A percentile compares a stretch with the other conserved stretches of the same genome.
Evolutionary conservation across 1,284 basidiomycete species (phyloP).

Genomic region (Pulveroboletus sp.): DNA sequence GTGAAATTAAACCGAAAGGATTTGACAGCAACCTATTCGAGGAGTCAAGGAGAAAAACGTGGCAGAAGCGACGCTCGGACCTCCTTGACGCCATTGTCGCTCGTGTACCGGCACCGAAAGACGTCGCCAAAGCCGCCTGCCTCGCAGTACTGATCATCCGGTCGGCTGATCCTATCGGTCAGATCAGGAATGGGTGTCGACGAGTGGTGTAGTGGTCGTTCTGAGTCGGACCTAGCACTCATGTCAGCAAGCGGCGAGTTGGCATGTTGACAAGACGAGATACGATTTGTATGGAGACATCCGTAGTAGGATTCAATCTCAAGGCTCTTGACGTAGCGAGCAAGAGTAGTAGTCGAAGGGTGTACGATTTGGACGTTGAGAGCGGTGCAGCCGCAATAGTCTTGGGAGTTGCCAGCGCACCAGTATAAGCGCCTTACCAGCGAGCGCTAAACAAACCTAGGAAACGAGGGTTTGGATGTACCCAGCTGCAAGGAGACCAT

Average conservation of each 20-base stretch:
- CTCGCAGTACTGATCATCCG: neutral
- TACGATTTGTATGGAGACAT: neutral
- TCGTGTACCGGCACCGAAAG: conserved; percentile 9
- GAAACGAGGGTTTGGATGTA: too few relatives aligned
- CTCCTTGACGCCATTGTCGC: neutral
- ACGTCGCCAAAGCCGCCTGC: conserved; percentile 16
- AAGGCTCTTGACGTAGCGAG: neutral
- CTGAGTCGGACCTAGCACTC: neutral
- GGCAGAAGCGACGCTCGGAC: neutral
- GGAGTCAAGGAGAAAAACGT: neutral
- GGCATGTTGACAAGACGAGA: neutral
- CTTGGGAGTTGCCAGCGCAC: too few relatives aligned
- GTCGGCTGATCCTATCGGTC: conserved; percentile 19
- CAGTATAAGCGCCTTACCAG: too few relatives aligned
- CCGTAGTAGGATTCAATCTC: neutral
- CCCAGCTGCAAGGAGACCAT: too few relatives aligned
- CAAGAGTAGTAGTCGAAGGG: neutral
- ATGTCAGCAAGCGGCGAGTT: too few relatives aligned
- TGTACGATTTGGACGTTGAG: neutral
- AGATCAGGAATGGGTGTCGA: neutral
- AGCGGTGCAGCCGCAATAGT: neutral
- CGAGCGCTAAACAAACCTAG: too few relatives aligned
- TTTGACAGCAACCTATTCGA: conserved; percentile 22
- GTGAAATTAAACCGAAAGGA: conserved; percentile 13
- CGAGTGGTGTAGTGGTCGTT: neutral